Conservation (phyloP, 148 eudicot species). For the Arctostaphylos glauca region DNA sequence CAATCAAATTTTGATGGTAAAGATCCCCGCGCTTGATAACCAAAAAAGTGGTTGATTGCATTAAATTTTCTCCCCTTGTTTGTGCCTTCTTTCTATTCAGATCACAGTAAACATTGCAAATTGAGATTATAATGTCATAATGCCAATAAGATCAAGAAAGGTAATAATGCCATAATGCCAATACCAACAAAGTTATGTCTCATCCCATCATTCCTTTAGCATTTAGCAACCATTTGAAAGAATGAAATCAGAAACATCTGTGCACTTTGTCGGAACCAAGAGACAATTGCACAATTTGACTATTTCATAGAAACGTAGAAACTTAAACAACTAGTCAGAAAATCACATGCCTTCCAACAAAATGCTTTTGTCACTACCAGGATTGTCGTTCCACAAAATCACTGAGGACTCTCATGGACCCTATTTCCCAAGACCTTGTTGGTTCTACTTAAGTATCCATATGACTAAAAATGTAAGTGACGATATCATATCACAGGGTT, state of each 20-base stretch:
- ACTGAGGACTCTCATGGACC: not conserved
- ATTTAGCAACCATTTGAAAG: not conserved
- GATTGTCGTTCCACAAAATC: not conserved
- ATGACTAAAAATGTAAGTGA: not conserved
- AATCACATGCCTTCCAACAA: not conserved
- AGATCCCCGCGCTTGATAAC: slow-evolving; percentile 98
- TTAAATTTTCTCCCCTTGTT: slow-evolving; percentile 98
- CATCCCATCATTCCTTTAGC: not conserved
- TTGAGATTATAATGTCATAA: not conserved
- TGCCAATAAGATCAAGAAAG: not conserved
- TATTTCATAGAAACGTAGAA: not conserved
- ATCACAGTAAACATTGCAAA: slow-evolving; percentile 4
- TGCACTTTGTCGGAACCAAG: not conserved
- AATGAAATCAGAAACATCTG: not conserved
- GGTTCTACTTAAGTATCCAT: not conserved
- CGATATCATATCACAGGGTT: not conserved
- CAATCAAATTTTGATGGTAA: slow-evolving; percentile 95
- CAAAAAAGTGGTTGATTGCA: slow-evolving; percentile 97
- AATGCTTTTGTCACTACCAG: not conserved
- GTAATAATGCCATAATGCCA: not conserved
- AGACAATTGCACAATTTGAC: not conserved
- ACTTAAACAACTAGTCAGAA: too few relatives aligned
- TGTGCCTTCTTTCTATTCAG: slow-evolving; percentile 87
- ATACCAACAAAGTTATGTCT: not conserved
- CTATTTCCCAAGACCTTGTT: not conserved